phyloP scores from a whole-genome alignment of 2,329 filamentous ascomycete species.

The Clarireedia hainanense region DNA sequence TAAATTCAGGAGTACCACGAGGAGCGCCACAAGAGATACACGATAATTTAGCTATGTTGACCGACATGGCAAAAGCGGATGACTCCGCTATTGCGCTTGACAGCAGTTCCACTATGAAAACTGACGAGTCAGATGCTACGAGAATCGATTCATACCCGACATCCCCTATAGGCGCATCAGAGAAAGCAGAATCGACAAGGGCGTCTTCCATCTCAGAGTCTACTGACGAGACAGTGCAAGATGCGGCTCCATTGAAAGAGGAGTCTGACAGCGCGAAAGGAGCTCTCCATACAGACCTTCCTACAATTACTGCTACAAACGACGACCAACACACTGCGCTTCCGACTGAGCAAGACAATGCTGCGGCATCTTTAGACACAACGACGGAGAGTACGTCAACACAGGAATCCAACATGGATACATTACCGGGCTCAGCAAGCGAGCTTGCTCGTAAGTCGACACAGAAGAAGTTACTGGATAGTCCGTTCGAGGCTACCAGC shows the following conservation, averaged over 20 bases:
- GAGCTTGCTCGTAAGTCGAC: not conserved
- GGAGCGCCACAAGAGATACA: constrained; percentile 18
- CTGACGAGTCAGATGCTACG: constrained; percentile 30
- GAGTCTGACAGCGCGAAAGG: not conserved
- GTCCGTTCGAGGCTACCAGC: not conserved
- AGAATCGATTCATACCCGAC: constrained; percentile 49
- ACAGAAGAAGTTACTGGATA: not conserved
- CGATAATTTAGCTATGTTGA: constrained; percentile 20
- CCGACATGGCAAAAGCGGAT: constrained; percentile 31
- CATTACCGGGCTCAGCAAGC: constrained; percentile 3
- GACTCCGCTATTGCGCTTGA: constrained; percentile 51
- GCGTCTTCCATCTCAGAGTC: constrained; percentile 57
- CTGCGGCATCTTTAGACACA: not conserved
- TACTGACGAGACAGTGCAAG: constrained; percentile 50
- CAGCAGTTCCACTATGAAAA: constrained; percentile 31
- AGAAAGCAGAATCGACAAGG: constrained; percentile 51
- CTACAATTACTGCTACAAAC: not conserved
- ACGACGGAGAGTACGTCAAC: too few species aligned
- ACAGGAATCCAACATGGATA: constrained; percentile 2
- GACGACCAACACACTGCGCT: not conserved
- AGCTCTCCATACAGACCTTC: not conserved
- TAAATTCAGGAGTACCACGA: not conserved
- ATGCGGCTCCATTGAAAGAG: constrained; percentile 13
- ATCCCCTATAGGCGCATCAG: constrained; percentile 48
- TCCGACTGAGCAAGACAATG: not conserved